Base-by-base conservation (phyloP, 805 yeast species). In the Starmerella bombicola region DNA sequence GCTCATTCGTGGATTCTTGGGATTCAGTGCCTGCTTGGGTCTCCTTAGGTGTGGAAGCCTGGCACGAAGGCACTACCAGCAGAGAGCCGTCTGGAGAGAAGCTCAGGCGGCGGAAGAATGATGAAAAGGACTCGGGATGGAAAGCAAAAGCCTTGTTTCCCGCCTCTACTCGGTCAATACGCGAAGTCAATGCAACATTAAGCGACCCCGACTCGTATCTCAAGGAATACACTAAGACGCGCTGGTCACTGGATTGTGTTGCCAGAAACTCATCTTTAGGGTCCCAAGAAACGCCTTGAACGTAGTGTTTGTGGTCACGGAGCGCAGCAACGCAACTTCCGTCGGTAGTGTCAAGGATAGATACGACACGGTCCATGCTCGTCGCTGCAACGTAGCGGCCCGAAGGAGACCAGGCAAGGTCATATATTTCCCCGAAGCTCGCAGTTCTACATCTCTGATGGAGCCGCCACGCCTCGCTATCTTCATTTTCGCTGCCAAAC, bases 271-370 rank as follows among this genome's bases (percentile, higher is more conserved):
- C 74, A 47, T 79, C 76, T 40, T 65, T 56, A 6, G 98, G 98
- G 57, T 91, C 98, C 97, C 97, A 91, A 0, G 80, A 68, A 4
- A 91, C 88, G 3, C 99, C 99, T 60, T 91, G 99, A 3, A 91
- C 93, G 52, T 83, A 88, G 58, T 86, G 95, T 35, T 66, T 65
- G 59, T 91, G 97, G 43, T 80, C 83, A 5, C 73, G 73, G 45
- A 78, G 65, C 49, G 74, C 78, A 21, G 66, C 58, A 0, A 79
- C 64, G 49, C 75, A 70, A 23, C 65, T 63, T 0, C 88, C 91
- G 2, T 68, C 68, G 1, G 57, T 53, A 4, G 71, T 73, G 46
- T 70, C 69, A 53, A 76, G 83, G 0, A 88, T 68, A 35, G 94
- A 66, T 9, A 85, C 72, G 6, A 75, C 67, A 53, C 84, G 83